A percentile compares a stretch with the other conserved stretches of the same genome.
phyloP scores from a whole-genome alignment of 1,139 yeast species.

The Pichia sp. region DNA sequence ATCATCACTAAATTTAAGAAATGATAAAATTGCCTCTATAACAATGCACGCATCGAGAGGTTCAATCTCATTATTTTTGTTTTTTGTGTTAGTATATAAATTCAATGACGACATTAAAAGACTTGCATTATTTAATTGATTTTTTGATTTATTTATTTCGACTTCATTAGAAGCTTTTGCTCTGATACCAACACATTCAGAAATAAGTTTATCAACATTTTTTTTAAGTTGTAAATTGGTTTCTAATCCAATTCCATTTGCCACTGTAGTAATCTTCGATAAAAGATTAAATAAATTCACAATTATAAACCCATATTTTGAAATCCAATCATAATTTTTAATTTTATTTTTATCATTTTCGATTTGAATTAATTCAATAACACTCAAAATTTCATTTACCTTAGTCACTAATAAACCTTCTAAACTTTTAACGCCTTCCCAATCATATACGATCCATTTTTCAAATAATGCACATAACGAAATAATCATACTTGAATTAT shows the following conservation, averaged over 20 bases:
- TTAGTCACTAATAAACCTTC: slow-evolving; percentile 8
- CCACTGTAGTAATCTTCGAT: slow-evolving; percentile 3
- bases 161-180: slow-evolving; percentile 1
- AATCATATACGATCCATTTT: slow-evolving; percentile 9
- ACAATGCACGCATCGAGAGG: background rate
- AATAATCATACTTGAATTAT: background rate
- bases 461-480: slow-evolving; percentile 3
- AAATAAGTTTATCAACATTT: slow-evolving; percentile 1
- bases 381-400: slow-evolving; percentile 1
- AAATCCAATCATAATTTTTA: slow-evolving; percentile 6
- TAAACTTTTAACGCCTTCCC: slow-evolving; percentile 7
- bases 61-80: background rate
- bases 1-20: slow-evolving; percentile 5
- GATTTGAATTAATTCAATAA: slow-evolving; percentile 2
- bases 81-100: slow-evolving; percentile 4
- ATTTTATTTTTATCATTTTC: background rate
- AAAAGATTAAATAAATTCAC: background rate
- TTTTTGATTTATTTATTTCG: background rate
- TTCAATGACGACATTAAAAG: slow-evolving; percentile 2
- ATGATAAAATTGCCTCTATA: slow-evolving; percentile 1
- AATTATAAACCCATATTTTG: slow-evolving; percentile 6
- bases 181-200: slow-evolving; percentile 1
- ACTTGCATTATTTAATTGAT: slow-evolving; percentile 4
- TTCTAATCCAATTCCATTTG: background rate
- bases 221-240: background rate